A percentile compares a stretch with the other conserved stretches of the same genome.
These are phyloP conservation scores for Middelhovenomyces tepae DNA, from an alignment of 805 yeast species.

Conservation along the genomic window DNA sequence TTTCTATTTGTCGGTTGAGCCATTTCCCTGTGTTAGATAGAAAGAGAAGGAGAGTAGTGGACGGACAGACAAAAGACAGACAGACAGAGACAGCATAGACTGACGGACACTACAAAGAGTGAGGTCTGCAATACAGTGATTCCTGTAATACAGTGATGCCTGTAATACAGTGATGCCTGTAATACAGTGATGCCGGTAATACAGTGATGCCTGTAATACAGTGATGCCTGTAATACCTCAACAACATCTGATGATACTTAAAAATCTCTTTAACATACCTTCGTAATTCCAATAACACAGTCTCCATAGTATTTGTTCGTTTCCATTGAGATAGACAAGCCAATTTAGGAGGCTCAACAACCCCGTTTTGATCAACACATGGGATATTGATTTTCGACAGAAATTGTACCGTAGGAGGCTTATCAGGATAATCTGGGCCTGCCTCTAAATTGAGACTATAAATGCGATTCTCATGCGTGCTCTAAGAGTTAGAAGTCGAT, in stretches of 20 bases:
- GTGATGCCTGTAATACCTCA: no score
- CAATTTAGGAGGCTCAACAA: conserved; percentile 43
- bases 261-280: conserved; percentile 27
- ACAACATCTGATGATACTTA: no score
- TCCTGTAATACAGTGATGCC: no score
- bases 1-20: conserved; percentile 74
- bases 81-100: no score
- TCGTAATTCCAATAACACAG: conserved; percentile 79
- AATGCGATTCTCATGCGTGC: conserved; percentile 84
- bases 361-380: conserved; percentile 69
- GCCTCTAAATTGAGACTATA: conserved; percentile 76
- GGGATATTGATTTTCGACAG: conserved; percentile 83
- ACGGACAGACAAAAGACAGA: no score
- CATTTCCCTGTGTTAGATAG: conserved; percentile 50
- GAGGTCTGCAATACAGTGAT: no score
- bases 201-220: no score
- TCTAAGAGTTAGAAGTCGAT: conserved; percentile 22
- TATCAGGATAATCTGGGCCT: conserved; percentile 77
- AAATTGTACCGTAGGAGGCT: conserved; percentile 78
- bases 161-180: no score
- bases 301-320: conserved; percentile 86
- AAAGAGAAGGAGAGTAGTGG: not conserved
- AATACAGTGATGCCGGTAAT: no score
- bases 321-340: conserved; percentile 78
- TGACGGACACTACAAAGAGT: no score